A percentile compares a stretch with the other conserved stretches of the same genome.
Conservation (phyloP, 2,329 filamentous ascomycete species). For the Cercospora sp. region DNA sequence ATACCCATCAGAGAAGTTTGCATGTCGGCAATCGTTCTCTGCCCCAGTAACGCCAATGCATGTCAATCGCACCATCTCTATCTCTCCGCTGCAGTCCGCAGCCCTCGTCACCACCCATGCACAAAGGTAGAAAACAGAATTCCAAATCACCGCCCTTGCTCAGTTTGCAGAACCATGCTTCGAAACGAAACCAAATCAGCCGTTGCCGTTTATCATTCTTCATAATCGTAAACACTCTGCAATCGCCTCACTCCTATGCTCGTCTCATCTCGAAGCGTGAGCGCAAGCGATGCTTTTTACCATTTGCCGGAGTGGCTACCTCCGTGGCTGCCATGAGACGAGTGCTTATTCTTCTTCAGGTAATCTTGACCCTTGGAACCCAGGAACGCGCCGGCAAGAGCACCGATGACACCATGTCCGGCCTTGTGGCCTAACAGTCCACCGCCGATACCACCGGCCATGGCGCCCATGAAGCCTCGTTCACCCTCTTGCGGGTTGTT, state of each 20-base stretch:
- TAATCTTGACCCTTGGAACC: slow-evolving; percentile 55
- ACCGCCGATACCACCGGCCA: slow-evolving; percentile 59
- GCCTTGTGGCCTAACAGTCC: slow-evolving; percentile 58
- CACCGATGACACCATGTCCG: slow-evolving; percentile 57
- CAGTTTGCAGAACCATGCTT: neutral
- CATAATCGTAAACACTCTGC: neutral
- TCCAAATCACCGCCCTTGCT: neutral
- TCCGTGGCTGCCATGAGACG: neutral
- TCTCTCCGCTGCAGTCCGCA: neutral
- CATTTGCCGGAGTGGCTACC: neutral
- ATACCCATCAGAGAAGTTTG: neutral
- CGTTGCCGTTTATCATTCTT: neutral
- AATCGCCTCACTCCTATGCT: neutral
- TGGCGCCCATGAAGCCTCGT: slow-evolving; percentile 58
- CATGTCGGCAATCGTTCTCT: neutral
- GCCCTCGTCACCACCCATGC: neutral
- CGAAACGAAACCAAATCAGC: neutral
- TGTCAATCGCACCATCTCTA: neutral
- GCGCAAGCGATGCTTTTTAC: neutral
- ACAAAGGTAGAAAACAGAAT: neutral
- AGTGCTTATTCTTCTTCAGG: slow-evolving; percentile 44
- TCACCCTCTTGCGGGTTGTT: slow-evolving; percentile 55
- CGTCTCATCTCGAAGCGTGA: neutral
- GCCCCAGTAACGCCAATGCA: slow-evolving; percentile 1
- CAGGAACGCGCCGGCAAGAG: slow-evolving; percentile 58